These are phyloP conservation scores for Epichloe sibirici DNA, from an alignment of 2,329 filamentous ascomycete species.

Conservation along the genomic window DNA sequence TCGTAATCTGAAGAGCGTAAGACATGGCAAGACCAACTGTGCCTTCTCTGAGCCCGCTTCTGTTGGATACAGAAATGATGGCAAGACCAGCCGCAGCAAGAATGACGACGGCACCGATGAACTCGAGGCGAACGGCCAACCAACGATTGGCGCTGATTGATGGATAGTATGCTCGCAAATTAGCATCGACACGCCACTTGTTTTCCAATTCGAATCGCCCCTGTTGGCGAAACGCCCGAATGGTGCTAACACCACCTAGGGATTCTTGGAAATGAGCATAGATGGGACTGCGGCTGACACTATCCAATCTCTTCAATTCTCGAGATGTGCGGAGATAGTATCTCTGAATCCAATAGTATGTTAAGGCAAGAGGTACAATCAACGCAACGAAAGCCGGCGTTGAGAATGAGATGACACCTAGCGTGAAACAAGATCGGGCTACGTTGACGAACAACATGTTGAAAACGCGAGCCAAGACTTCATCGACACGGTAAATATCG, in stretches of 20 bases:
- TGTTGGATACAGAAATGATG: constrained; percentile 64
- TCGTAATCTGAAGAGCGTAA: constrained; percentile 92
- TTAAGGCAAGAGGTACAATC: constrained; percentile 65
- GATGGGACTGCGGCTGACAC: constrained; percentile 88
- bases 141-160: constrained; percentile 90
- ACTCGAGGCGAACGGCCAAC: constrained; percentile 89
- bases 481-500: constrained; percentile 73
- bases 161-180: constrained; percentile 87
- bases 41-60: constrained; percentile 53
- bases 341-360: constrained; percentile 89
- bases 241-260: constrained; percentile 84
- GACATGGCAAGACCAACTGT: constrained; percentile 91
- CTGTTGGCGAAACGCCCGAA: constrained; percentile 87
- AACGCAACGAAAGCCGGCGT: constrained; percentile 72
- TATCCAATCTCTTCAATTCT: constrained; percentile 91
- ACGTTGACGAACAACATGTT: constrained; percentile 86
- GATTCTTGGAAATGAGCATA: constrained; percentile 98
- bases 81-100: constrained; percentile 72
- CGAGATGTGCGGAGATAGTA: constrained; percentile 95
- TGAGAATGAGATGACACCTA: constrained; percentile 70
- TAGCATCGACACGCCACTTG: constrained; percentile 93
- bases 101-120: constrained; percentile 91
- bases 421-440: constrained; percentile 66
- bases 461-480: constrained; percentile 90
- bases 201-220: constrained; percentile 83